Conservation (phyloP, 1,284 basidiomycete species). For the Clitocybe nebularis region DNA sequence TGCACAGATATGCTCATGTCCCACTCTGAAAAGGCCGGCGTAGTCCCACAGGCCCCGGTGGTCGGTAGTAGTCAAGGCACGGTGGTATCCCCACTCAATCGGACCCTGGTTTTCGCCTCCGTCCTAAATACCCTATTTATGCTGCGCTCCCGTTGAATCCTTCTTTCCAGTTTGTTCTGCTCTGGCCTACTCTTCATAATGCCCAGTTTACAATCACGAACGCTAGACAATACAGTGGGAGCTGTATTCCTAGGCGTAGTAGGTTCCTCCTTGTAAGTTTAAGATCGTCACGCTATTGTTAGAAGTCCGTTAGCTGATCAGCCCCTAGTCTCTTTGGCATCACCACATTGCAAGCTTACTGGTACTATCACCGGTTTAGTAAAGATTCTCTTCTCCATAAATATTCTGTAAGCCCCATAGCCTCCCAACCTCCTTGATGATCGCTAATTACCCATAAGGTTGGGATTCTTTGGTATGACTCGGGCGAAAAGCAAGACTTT, state of each 20-base stretch:
- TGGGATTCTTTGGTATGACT: slow-evolving; percentile 30
- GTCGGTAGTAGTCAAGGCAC: slow-evolving; percentile 10
- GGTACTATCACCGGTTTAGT: slow-evolving; percentile 37
- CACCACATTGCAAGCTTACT: slow-evolving; percentile 34
- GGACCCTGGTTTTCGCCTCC: slow-evolving; percentile 6
- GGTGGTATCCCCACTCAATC: slow-evolving; percentile 2
- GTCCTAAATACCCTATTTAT: slow-evolving; percentile 2
- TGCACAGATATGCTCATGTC: neutral
- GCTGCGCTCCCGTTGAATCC: neutral
- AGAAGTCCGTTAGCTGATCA: slow-evolving; percentile 1
- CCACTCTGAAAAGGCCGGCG: neutral
- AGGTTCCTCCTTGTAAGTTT: slow-evolving; percentile 23
- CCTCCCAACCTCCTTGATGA: neutral
- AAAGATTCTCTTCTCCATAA: slow-evolving; percentile 34
- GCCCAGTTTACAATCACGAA: slow-evolving; percentile 12
- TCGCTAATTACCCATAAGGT: slow-evolving; percentile 22
- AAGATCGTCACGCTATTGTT: slow-evolving; percentile 8
- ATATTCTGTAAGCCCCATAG: slow-evolving; percentile 25
- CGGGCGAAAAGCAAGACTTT: neutral
- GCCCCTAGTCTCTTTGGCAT: slow-evolving; percentile 34
- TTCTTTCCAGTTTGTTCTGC: neutral
- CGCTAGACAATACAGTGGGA: slow-evolving; percentile 27
- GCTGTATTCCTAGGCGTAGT: slow-evolving; percentile 26
- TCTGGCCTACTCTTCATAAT: slow-evolving; percentile 7
- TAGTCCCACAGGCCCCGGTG: neutral